Evolutionary conservation across 495 filamentous ascomycete genomes (phyloP), one percentile per base, ranked within the genome.

Genomic region (Daldinia childiae): DNA sequence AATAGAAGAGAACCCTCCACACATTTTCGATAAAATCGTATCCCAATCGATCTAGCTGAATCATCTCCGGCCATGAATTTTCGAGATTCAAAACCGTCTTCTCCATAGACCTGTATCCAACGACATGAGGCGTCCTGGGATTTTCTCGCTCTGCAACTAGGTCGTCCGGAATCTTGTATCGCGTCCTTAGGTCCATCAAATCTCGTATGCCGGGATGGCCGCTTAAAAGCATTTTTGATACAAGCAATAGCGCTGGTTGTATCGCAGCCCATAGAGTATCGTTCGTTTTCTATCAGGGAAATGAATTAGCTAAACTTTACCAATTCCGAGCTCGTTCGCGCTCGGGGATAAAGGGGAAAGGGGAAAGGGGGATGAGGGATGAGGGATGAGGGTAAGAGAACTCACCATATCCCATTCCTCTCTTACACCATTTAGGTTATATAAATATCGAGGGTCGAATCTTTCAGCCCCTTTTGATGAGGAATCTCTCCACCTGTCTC

Each of bases 231-330:
- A 81, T 32, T 2, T 62, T 62, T 4, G 79, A 61, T 15, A 56
- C 76, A 11, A 81, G 62, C 12, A 69, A 63, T 7, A 81, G 41
- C 1, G 76, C 77, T 6, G 80, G 79, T 19, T 79, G 76, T 2
- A 82, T n/a, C 0, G 79, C 80, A 4, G 34, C 14, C 79, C 80
- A 81, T 4, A 82, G 11, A 1, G 26, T 17, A 12, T 79, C 73
- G 30, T 81, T 76, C 1, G 19, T 73, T 30, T 1, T 24, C 78
- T 76, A 32, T 12, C 21, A 6, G 38, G 43, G 3, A 48, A 21
- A 14, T 62, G 4, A 48, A 43, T 55, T 9, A 72, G 41, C 12
- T 11, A 17, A 29, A 9, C 36, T 17, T 34, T 27, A 2, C 41
- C 41, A 45, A 43, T 43, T 19, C 39, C n/a, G 21, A 7, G 41